Percentiles rank a stretch among this genome's conserved stretches.
Conservation (phyloP, 805 yeast species). For the Candida ipomoeae region DNA sequence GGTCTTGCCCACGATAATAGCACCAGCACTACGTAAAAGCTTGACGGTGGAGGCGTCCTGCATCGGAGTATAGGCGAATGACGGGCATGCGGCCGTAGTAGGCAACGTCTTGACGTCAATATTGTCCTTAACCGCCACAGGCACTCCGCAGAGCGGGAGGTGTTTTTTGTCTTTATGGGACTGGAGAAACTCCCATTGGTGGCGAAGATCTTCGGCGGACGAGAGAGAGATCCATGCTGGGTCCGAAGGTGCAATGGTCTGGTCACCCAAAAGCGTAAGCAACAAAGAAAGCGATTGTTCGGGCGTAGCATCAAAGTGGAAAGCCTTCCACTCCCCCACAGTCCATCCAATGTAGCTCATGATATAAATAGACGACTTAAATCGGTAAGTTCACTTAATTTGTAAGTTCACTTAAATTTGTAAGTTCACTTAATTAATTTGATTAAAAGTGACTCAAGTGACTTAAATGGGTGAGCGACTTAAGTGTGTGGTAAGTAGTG, state of each 20-base stretch:
- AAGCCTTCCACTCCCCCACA: constrained; percentile 68
- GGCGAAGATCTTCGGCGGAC: constrained; percentile 53
- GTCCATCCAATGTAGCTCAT: constrained; percentile 62
- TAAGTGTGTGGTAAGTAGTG: too few species aligned
- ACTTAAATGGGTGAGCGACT: too few species aligned
- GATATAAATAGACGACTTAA: neutral
- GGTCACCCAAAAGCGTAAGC: constrained; percentile 42
- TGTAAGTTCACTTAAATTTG: too few species aligned
- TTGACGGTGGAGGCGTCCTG: constrained; percentile 73
- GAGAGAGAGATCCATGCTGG: constrained; percentile 93
- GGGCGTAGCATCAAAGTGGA: constrained; percentile 60
- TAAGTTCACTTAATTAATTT: too few species aligned
- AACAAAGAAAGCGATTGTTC: constrained; percentile 54
- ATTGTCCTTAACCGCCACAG: constrained; percentile 91
- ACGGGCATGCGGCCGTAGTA: constrained; percentile 96
- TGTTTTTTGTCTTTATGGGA: constrained; percentile 50
- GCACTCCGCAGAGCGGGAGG: constrained; percentile 85
- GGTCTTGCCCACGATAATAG: constrained; percentile 89
- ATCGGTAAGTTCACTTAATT: too few species aligned
- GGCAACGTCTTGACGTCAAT: constrained; percentile 78
- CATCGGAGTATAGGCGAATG: constrained; percentile 64
- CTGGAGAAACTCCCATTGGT: constrained; percentile 77
- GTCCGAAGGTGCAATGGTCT: constrained; percentile 53
- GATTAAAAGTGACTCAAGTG: too few species aligned
- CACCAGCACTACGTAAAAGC: constrained; percentile 81